Evolutionary conservation across 768 basidiomycete genomes (phyloP), one percentile per base, ranked within the genome.

Genomic region (Leucosporidium yakuticum): DNA sequence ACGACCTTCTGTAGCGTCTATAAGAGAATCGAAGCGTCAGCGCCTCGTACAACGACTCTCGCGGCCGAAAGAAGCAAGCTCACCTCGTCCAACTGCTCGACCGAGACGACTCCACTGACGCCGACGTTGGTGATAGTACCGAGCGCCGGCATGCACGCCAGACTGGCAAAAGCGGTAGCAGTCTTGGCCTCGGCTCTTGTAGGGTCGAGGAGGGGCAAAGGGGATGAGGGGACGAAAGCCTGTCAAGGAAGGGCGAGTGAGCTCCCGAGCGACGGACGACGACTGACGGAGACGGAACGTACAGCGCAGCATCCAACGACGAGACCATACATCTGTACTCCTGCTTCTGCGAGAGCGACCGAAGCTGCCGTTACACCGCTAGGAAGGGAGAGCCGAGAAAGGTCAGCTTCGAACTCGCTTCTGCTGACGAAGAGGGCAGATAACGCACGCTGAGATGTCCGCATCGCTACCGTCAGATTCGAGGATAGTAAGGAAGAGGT

Each of bases 381-480:
- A 68, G 31, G 23, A 54, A 23, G 23, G 25, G 34, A 21, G 61
- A 1, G 17, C 17, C 9, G 31, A 25, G 25, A 54, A 47, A 20
- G n/a, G 20, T 32, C 14, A 15, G 6, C 27, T 21, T 34, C n/a
- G 9, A 34, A 19, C 60, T 9, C 6, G 50, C 20, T 19, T 11
- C 19, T 5, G 50, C 59, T n/a, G 27, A 57, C 60, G 44, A n/a
- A 31, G 58, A 47, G 39, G 64, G 58, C 62, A 50, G 1, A 27
- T 48, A n/a, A 63, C 73, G 50, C 60, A 72, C 63, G 66, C 62
- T 3, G 60, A 55, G 6, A 69, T 67, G 49, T 95, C 83, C 71
- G 90, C 90, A 32, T 88, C 86, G 77, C 93, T 88, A n/a, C 89
- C 82, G 23, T 96, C 93, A n/a, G 87, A 86, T 78, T 97, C 93